phyloP scores from a whole-genome alignment of 768 basidiomycete genomes.

The Coprinopsis marcescibilis region DNA sequence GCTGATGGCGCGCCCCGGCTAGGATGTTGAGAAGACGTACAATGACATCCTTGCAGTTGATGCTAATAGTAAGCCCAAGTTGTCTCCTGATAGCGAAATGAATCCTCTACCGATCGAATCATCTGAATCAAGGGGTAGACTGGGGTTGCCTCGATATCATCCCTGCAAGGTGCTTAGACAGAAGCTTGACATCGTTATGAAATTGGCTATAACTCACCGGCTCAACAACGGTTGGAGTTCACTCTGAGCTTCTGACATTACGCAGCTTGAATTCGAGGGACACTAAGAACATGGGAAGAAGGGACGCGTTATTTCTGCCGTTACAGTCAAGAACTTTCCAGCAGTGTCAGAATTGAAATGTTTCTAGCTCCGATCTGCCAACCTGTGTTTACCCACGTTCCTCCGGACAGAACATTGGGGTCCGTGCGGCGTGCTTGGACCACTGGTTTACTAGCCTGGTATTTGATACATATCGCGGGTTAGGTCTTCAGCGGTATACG shows the following conservation, averaged over 20 bases:
- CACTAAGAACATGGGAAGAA: neutral
- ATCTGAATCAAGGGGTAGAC: slow-evolving; percentile 82
- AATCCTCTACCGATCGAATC: slow-evolving; percentile 52
- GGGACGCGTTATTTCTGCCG: too few species aligned
- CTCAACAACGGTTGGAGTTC: slow-evolving; percentile 40
- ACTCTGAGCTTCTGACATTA: slow-evolving; percentile 34
- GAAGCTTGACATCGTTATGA: slow-evolving; percentile 4
- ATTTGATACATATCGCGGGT: too few species aligned
- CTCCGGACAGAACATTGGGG: too few species aligned
- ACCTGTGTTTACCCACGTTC: too few species aligned
- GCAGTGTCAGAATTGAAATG: too few species aligned
- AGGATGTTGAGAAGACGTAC: slow-evolving; percentile 28
- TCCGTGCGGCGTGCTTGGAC: too few species aligned
- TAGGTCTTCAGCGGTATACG: too few species aligned
- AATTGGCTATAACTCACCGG: slow-evolving; percentile 26
- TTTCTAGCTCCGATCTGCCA: too few species aligned
- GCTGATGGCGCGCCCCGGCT: neutral
- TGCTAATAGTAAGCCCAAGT: slow-evolving; percentile 10
- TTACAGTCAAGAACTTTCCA: too few species aligned
- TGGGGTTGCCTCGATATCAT: slow-evolving; percentile 49
- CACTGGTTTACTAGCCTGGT: too few species aligned
- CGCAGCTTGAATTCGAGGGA: neutral
- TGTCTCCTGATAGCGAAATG: neutral
- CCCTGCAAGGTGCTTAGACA: slow-evolving; percentile 23
- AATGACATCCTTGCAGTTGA: slow-evolving; percentile 47